A percentile compares a stretch with the other conserved stretches of the same genome.
Conservation (phyloP, 2,329 filamentous ascomycete species). For the Fusarium equiseti region DNA sequence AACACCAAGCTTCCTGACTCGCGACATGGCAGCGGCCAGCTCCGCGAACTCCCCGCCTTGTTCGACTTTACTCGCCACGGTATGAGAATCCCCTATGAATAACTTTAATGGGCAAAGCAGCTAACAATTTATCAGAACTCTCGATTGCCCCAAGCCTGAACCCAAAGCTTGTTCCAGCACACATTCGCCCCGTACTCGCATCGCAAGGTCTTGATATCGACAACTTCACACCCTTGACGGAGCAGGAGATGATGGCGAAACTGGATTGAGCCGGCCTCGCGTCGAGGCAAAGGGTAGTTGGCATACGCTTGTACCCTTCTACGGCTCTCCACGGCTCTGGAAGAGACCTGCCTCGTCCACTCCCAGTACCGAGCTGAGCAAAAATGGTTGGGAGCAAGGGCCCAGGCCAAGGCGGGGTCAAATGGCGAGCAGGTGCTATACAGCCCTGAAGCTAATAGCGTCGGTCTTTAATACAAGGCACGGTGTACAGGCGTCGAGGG, state of each 20-base stretch:
- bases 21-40: slow-evolving; percentile 82
- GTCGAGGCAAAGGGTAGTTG: slow-evolving; percentile 50
- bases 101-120: not conserved
- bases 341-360: slow-evolving; percentile 48
- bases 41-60: slow-evolving; percentile 85
- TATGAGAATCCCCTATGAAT: slow-evolving; percentile 61
- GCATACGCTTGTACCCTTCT: slow-evolving; percentile 49
- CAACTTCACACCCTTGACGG: slow-evolving; percentile 89
- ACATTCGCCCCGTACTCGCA: slow-evolving; percentile 80
- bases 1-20: slow-evolving; percentile 93
- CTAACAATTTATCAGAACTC: slow-evolving; percentile 73
- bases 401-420: slow-evolving; percentile 47
- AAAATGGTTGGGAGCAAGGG: slow-evolving; percentile 48
- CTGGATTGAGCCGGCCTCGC: slow-evolving; percentile 77
- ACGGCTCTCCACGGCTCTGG: slow-evolving; percentile 49
- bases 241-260: slow-evolving; percentile 97
- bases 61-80: slow-evolving; percentile 96
- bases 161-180: slow-evolving; percentile 84
- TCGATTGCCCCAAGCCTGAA: slow-evolving; percentile 95
- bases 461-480: slow-evolving; percentile 42
- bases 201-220: slow-evolving; percentile 90
- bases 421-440: slow-evolving; percentile 48
- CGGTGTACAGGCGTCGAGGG: slow-evolving; percentile 38
- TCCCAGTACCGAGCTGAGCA: slow-evolving; percentile 49
- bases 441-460: slow-evolving; percentile 48